Evolutionary conservation across 805 yeast genomes (phyloP).

Genomic region (Wickerhamomyces hampshirensis): DNA sequence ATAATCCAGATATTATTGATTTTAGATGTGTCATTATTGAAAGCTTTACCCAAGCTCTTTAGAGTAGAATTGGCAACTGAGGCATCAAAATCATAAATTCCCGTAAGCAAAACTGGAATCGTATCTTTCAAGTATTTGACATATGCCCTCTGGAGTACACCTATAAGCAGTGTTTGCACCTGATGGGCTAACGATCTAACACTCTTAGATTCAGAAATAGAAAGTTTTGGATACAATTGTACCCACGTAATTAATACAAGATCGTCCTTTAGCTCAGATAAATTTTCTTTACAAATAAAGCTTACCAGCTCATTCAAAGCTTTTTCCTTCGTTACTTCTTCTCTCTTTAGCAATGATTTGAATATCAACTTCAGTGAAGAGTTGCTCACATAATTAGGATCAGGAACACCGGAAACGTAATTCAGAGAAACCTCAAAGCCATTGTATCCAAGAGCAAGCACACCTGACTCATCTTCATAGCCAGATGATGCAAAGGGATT

Average conservation of each 20-base stretch:
- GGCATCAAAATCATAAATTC: constrained; percentile 66
- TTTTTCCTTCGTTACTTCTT: constrained; percentile 79
- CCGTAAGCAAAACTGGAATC: constrained; percentile 70
- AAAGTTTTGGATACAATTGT: constrained; percentile 75
- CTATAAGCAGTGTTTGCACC: constrained; percentile 53
- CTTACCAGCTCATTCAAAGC: constrained; percentile 54
- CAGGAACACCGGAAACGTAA: constrained; percentile 77
- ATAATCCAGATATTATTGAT: constrained; percentile 55
- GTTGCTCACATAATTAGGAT: constrained; percentile 45
- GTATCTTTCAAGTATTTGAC: constrained; percentile 66
- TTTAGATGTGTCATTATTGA: constrained; percentile 50
- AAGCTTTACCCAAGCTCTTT: constrained; percentile 45
- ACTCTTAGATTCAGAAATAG: constrained; percentile 63
- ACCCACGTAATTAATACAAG: constrained; percentile 61
- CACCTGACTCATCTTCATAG: constrained; percentile 11
- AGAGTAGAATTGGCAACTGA: constrained; percentile 48
- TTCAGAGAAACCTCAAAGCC: constrained; percentile 59
- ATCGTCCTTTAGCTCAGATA: constrained; percentile 41
- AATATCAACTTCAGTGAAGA: constrained; percentile 57
- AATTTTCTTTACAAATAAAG: constrained; percentile 21
- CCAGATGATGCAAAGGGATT: constrained; percentile 19
- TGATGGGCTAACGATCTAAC: constrained; percentile 63
- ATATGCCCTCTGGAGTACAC: constrained; percentile 46
- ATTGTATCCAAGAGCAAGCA: constrained; percentile 32
- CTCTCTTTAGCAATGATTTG: constrained; percentile 73